These are phyloP conservation scores for Lanmaoa pseudosensibilis DNA, from an alignment of 768 basidiomycete genomes.

Conservation along the genomic window DNA sequence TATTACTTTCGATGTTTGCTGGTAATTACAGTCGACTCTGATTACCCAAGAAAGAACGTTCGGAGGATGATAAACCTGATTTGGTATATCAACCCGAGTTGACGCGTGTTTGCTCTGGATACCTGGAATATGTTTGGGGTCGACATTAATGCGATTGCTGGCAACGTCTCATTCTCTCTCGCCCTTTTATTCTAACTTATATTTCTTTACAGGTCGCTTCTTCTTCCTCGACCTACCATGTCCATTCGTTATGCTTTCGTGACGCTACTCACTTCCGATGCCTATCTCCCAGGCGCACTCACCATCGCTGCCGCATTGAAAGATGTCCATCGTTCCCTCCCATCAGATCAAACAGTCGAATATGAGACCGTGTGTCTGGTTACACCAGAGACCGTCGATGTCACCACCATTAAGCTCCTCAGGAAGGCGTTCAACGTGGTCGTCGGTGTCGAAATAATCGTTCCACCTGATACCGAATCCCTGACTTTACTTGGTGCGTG, in stretches of 20 bases:
- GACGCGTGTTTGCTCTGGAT: conserved; percentile 16
- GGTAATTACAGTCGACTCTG: neutral
- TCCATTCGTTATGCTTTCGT: conserved; percentile 77
- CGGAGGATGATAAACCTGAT: neutral
- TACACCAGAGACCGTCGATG: conserved; percentile 91
- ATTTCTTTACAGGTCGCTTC: neutral
- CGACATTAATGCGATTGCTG: neutral
- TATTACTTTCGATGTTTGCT: neutral
- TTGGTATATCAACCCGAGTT: conserved; percentile 5
- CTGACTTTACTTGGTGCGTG: conserved; percentile 78
- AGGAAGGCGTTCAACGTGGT: conserved; percentile 81
- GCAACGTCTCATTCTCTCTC: neutral
- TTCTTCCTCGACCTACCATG: conserved; percentile 40
- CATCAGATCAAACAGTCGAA: conserved; percentile 48
- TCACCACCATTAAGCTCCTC: conserved; percentile 74
- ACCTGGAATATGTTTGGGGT: neutral
- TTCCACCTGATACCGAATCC: conserved; percentile 60
- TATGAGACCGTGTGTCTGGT: conserved; percentile 85
- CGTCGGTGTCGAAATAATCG: conserved; percentile 89
- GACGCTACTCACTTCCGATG: conserved; percentile 88
- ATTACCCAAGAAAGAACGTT: too few relatives aligned
- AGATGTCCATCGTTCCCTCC: conserved; percentile 55
- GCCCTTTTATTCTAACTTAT: conserved; percentile 20
- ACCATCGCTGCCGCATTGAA: conserved; percentile 81
- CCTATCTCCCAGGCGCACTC: conserved; percentile 92